Percentiles rank a stretch among this genome's conserved stretches.
Conservation (phyloP, 176 grass and related monocot genomes). For the Musa beccarii region DNA sequence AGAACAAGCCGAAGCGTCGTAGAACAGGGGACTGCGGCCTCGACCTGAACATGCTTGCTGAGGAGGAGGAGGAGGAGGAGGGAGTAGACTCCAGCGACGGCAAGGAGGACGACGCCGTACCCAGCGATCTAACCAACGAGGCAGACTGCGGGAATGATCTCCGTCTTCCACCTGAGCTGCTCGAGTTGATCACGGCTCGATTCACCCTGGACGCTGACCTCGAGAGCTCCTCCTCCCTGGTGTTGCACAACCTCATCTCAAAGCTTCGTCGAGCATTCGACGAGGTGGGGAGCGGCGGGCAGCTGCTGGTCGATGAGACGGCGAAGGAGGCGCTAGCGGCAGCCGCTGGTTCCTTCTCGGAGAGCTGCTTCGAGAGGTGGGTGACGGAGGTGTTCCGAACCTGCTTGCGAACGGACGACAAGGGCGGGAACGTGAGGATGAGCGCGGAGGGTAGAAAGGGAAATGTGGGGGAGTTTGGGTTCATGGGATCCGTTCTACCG, state of each 20-base stretch:
- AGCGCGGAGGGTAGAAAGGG: slow-evolving; percentile 22
- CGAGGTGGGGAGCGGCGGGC: neutral
- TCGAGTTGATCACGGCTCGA: slow-evolving; percentile 17
- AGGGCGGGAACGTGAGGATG: slow-evolving; percentile 45
- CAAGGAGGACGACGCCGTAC: slow-evolving; percentile 38
- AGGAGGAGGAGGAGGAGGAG: slow-evolving; percentile 2
- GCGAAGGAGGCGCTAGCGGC: slow-evolving; percentile 29
- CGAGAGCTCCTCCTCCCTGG: neutral
- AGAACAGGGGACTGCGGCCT: neutral
- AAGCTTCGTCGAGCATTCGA: slow-evolving; percentile 29
- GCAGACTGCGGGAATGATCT: neutral
- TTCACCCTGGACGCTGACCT: slow-evolving; percentile 21
- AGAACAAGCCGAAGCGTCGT: slow-evolving; percentile 6
- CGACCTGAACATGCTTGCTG: slow-evolving; percentile 3
- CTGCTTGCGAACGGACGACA: slow-evolving; percentile 29
- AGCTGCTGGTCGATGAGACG: slow-evolving; percentile 26
- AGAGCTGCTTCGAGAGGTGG: slow-evolving; percentile 56
- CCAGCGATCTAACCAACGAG: slow-evolving; percentile 76
- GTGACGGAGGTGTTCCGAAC: slow-evolving; percentile 47
- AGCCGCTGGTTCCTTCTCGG: slow-evolving; percentile 36
- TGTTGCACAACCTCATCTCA: slow-evolving; percentile 20
- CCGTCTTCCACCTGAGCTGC: slow-evolving; percentile 5
- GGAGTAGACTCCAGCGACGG: neutral
- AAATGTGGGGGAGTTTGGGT: slow-evolving; percentile 34
- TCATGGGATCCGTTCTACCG: slow-evolving; percentile 62